These are phyloP conservation scores for Tephrocybe sp. DNA, from an alignment of 768 basidiomycete species.

Conservation along the genomic window DNA sequence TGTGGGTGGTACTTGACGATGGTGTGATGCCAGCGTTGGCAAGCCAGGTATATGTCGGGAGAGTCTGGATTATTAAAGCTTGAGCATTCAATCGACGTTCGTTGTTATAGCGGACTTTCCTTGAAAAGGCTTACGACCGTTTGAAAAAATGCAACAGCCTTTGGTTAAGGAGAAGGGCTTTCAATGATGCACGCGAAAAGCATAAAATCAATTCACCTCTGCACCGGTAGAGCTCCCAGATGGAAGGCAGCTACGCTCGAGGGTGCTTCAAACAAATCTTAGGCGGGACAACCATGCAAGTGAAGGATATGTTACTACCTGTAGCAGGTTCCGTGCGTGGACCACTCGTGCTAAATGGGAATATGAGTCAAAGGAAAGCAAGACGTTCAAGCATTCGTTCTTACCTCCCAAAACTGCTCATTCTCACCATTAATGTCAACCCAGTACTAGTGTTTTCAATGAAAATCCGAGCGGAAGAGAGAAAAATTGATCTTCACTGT, in stretches of 20 bases:
- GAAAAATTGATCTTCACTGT: constrained; percentile 20
- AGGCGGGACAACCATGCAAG: background rate
- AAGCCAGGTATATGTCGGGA: constrained; percentile 77
- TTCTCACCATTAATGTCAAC: constrained; percentile 55
- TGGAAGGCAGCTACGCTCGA: constrained; percentile 56
- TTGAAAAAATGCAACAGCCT: constrained; percentile 70
- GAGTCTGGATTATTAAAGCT: constrained; percentile 18
- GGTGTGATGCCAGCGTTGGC: constrained; percentile 72
- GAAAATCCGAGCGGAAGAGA: background rate
- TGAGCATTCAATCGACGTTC: constrained; percentile 15
- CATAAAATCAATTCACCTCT: constrained; percentile 38
- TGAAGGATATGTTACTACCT: constrained; percentile 24
- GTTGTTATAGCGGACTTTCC: constrained; percentile 23
- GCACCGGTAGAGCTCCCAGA: constrained; percentile 55
- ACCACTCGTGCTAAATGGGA: constrained; percentile 60
- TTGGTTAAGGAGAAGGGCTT: background rate
- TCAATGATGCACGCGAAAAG: background rate
- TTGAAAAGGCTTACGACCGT: constrained; percentile 57
- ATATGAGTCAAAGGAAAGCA: constrained; percentile 7
- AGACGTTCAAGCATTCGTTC: background rate
- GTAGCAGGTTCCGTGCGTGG: constrained; percentile 61
- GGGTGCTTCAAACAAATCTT: constrained; percentile 43
- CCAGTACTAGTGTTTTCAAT: constrained; percentile 46
- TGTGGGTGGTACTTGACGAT: constrained; percentile 52
- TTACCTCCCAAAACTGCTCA: constrained; percentile 68